Evolutionary conservation across 768 basidiomycete genomes (phyloP).

Genomic region (Hebeloma cylindrosporum): DNA sequence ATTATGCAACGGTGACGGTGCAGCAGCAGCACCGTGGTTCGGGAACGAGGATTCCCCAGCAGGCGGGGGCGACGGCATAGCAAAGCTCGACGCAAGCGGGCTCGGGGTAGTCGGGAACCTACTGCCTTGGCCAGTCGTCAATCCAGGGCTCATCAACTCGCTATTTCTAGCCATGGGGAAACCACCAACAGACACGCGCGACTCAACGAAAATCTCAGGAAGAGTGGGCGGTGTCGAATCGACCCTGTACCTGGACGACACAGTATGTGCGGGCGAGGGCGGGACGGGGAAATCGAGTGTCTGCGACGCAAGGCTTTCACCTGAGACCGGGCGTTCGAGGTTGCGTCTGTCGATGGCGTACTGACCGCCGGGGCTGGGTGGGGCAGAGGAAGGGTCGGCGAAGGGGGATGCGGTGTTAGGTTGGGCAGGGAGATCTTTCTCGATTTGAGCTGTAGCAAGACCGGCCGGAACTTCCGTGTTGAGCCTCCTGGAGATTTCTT

Average conservation of each 20-base stretch:
- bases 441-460: slow-evolving; percentile 29
- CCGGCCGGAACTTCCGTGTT: slow-evolving; percentile 40
- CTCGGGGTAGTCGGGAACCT: slow-evolving; percentile 39
- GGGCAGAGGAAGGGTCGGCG: slow-evolving; percentile 27
- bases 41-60: too few relatives aligned
- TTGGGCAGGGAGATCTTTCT: slow-evolving; percentile 24
- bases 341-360: slow-evolving; percentile 18
- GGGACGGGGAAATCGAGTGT: slow-evolving; percentile 40
- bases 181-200: slow-evolving; percentile 40
- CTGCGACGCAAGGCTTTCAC: slow-evolving; percentile 20
- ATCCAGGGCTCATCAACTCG: slow-evolving; percentile 12
- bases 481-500: slow-evolving; percentile 62
- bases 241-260: slow-evolving; percentile 40
- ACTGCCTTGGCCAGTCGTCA: slow-evolving; percentile 13
- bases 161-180: slow-evolving; percentile 13
- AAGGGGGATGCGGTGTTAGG: slow-evolving; percentile 24
- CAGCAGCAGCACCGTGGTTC: too few relatives aligned
- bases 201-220: slow-evolving; percentile 50
- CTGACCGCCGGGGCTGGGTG: slow-evolving; percentile 20
- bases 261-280: slow-evolving; percentile 33
- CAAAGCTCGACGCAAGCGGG: too few relatives aligned
- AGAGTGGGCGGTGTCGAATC: slow-evolving; percentile 52
- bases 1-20: too few relatives aligned
- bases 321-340: slow-evolving; percentile 13
- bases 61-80: too few relatives aligned